Conservation (phyloP, 257 asterid genomes). For the Lycium ferocissimum region DNA sequence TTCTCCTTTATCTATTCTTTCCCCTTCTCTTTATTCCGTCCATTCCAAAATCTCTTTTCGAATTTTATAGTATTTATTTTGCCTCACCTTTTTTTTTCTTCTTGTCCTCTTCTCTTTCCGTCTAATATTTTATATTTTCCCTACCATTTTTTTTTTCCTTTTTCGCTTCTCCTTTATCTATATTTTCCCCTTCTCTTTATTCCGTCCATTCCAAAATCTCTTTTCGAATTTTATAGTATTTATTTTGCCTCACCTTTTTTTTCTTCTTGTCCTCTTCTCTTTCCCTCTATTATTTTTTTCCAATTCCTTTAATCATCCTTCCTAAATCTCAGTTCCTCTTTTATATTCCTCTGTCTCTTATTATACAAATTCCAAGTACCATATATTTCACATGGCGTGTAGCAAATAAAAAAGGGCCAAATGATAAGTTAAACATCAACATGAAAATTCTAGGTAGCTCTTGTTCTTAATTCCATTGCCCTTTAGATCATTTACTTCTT, state of each 20-base stretch:
- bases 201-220: slow-evolving; percentile 2
- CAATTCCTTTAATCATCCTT: neutral
- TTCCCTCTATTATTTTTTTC: neutral
- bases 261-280: neutral
- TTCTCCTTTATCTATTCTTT: neutral
- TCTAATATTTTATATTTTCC: neutral
- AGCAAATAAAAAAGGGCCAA: neutral
- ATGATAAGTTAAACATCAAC: neutral
- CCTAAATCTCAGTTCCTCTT: neutral
- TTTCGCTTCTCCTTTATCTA: neutral
- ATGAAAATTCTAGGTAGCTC: neutral
- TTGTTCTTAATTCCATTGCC: neutral
- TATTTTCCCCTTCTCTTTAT: neutral
- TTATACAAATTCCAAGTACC: neutral
- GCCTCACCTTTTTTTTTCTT: neutral
- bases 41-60: neutral
- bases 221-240: neutral
- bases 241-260: neutral
- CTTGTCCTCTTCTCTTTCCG: neutral
- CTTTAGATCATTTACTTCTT: neutral
- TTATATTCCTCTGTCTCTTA: neutral
- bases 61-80: neutral
- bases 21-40: neutral
- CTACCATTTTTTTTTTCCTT: neutral
- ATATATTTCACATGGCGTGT: neutral